These are phyloP conservation scores for Chalciporus sp. DNA, from an alignment of 1,284 basidiomycete species.

Conservation along the genomic window DNA sequence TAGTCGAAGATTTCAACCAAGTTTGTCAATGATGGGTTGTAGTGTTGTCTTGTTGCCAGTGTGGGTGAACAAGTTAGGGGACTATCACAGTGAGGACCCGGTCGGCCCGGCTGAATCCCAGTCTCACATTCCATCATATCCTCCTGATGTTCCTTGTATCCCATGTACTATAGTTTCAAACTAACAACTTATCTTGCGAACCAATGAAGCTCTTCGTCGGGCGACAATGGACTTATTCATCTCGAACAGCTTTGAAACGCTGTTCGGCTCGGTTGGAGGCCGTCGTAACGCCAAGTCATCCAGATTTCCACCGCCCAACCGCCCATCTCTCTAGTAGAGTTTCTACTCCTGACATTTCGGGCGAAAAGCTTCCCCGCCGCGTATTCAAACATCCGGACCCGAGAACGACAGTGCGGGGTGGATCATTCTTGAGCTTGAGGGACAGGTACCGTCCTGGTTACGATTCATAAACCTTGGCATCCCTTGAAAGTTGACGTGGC, in stretches of 20 bases:
- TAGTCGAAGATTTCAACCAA: background rate
- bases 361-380: background rate
- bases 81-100: background rate
- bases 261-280: slow-evolving; percentile 11
- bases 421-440: background rate
- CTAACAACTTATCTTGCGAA: background rate
- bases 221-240: slow-evolving; percentile 14
- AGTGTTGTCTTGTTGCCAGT: background rate
- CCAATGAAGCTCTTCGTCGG: slow-evolving; percentile 22
- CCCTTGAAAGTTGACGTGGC: slow-evolving; percentile 2
- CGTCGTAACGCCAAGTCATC: background rate
- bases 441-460: slow-evolving; percentile 17
- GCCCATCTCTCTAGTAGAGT: background rate
- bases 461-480: slow-evolving; percentile 7
- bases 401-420: slow-evolving; percentile 1
- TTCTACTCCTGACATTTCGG: background rate
- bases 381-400: background rate
- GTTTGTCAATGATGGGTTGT: too few relatives aligned
- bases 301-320: background rate
- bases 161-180: slow-evolving; percentile 10
- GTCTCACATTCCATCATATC: slow-evolving; percentile 1
- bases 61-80: too few relatives aligned
- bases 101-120: background rate
- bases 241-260: slow-evolving; percentile 7
- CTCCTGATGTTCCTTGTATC: slow-evolving; percentile 9